Evolutionary conservation across 139 green algal species (phyloP), one percentile per base, ranked within the genome.

Genomic region (Haematococcus sp.): DNA sequence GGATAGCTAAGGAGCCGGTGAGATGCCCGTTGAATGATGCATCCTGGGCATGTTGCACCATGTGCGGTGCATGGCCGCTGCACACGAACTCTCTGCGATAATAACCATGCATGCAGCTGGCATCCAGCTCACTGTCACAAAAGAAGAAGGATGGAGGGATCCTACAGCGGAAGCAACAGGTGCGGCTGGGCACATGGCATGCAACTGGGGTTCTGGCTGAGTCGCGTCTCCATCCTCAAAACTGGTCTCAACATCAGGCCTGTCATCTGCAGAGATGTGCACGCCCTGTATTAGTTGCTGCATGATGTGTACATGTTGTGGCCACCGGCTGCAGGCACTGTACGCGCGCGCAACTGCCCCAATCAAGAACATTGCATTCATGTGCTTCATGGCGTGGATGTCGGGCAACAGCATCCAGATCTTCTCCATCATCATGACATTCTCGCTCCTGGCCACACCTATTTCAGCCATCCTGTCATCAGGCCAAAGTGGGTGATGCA

Each of bases 331-430:
- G 40, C 74, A 79, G 74, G 55, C 43, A 2, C 35, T 75, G 44
- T 80, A 66, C 23, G 59, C 67, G 2, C 63, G 58, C 20, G 75
- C 67, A 1, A 71, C 58, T 32, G 59, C 33, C 1, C 66, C 67
- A 27, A 30, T 80, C 58, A 80, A 75, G 56, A 61, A 74, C 28
- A 58, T 79, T 30, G 65, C 15, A 3, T 63, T 97, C 76, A 90
- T 96, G 86, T 90, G 83, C 76, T 97, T 98, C 84, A 98, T 98
- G 93, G 93, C 97, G 82, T 98, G 86, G 80, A 98, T 98, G 93
- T 93, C 86, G 34, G 94, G 93, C 40, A 93, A 86, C 66, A 76
- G 81, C 25, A 88, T 97, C 28, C 93, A 98, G 71, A 90, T 98
- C 40, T 98, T 98, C 83, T 91, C 76, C 77, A 96, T 98, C 70